Base-by-base conservation (phyloP, 768 basidiomycete species). In the Boletus sp. region DNA sequence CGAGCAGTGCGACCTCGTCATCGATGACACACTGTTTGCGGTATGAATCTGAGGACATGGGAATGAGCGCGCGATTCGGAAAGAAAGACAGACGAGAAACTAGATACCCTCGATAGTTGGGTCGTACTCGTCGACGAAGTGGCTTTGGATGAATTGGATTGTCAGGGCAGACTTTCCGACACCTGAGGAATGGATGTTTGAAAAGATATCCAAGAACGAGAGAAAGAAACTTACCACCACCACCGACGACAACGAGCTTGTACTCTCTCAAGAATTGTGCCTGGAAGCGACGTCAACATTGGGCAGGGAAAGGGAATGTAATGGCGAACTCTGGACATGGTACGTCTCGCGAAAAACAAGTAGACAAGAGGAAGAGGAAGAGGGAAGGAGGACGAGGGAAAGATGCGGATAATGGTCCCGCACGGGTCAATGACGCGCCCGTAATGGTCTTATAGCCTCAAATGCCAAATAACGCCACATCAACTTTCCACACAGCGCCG, bases 171-270 rank as follows among this genome's bases (percentile, higher is more conserved):
- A 94, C 81, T 98, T 91, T 36, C 89, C 89, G 56, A 65, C 74
- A 57, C 73, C 75, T 75, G 39, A 24, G 44, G 4, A 24, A 48
- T 24, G 12, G 14, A 36, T 18, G 11, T 8, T 4, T 59, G 45
- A 52, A 51, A 56, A 17, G 46, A 55, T 4, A 40, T 9, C 7
- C 10, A 30, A 28, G 18, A 15, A 15, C 2, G 78, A 59, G 77
- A 75, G 54, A 77, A 76, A 9, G 41, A 61, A 52, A 73, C 83
- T 68, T 52, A 90, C 94, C 95, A 83, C 95, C 96, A 70, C 96
- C 96, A 48, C 96, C 96, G 59, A 98, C 96, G 61, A 98, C 96
- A 62, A 98, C 96, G 57, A 98, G 86, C 80, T 98, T 98, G 79
- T 98, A 98, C 73, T 98, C 96, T 67, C 95, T 81, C 74, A 98